Base-by-base conservation (phyloP, 1,139 yeast genomes). In the Hemisphaericaspora lyxosophila region DNA sequence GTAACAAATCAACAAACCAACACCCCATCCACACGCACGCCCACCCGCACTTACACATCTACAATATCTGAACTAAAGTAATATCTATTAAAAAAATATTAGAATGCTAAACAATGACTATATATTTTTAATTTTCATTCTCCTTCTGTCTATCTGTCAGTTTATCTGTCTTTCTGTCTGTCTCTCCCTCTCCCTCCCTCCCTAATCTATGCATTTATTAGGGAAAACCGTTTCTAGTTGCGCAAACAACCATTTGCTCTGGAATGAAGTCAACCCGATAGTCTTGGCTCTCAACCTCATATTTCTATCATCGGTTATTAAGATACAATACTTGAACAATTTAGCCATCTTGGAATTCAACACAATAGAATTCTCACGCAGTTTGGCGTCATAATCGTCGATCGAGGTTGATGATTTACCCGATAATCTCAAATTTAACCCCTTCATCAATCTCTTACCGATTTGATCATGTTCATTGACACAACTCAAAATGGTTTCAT, bases 271-370 rank as follows among this genome's bases (percentile, higher is more conserved):
- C 33, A 82, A 71, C 1, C 80, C 81, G 33, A 78, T 72, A 9
- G 81, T 70, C 50, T 78, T 75, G 2, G 88, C 83, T 47, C 86
- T 73, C 33, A 80, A 60, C 45, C 85, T 66, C 86, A 84, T 80
- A 47, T 80, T 83, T 41, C 82, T 66, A 55, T 85, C 92, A 55
- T 84, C 92, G 4, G 89, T 81, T 28, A 85, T 75, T 36, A 85
- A 61, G 18, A 82, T 71, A 50, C 83, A 78, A 53, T 79, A 80
- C 40, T 73, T 64, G 57, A 80, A 75, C 34, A 56, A 51, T 38
- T 62, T 60, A 12, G 80, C 71, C 33, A 60, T 39, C 37, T 62
- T 61, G 26, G 65, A 49, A 43, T 62, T 66, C 36, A 70, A 55
- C 4, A 58, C 49, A 8, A 52, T 37, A 27, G 49, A 27, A 26